Conservation (phyloP, 257 asterid genomes). For the Solanum megistacrolobum region DNA sequence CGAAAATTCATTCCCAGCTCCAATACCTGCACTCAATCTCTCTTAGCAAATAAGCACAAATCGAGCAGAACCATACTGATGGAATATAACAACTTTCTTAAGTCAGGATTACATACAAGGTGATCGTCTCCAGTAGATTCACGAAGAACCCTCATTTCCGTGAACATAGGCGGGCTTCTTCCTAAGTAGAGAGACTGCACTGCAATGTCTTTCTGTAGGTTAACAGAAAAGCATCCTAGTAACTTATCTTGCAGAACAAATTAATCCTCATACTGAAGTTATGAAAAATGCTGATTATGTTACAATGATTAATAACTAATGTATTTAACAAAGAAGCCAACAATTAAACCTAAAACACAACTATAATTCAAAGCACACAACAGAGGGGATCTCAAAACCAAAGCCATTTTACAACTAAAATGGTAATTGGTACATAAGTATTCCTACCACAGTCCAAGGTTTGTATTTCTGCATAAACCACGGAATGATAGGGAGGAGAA, state of each 20-base stretch:
- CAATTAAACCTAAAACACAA: not conserved
- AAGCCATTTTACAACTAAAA: slow-evolving; percentile 13
- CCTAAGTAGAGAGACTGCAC: slow-evolving; percentile 82
- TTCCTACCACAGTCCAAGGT: slow-evolving; percentile 93
- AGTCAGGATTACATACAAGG: slow-evolving; percentile 49
- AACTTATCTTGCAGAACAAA: not conserved
- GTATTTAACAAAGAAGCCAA: not conserved
- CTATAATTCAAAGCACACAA: not conserved
- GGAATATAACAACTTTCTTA: not conserved
- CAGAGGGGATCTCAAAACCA: not conserved
- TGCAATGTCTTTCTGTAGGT: slow-evolving; percentile 54
- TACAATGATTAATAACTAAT: not conserved
- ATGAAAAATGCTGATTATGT: not conserved
- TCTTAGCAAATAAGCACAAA: not conserved
- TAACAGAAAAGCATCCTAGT: not conserved
- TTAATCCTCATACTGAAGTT: not conserved
- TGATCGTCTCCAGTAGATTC: slow-evolving; percentile 67
- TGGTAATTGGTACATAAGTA: not conserved
- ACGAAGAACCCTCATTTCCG: slow-evolving; percentile 91
- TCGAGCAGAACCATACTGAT: not conserved
- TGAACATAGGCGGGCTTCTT: slow-evolving; percentile 79
- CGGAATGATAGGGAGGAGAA: slow-evolving; percentile 84
- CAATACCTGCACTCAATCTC: slow-evolving; percentile 45
- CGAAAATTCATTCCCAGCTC: slow-evolving; percentile 82
- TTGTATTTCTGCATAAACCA: slow-evolving; percentile 94